phyloP scores from a whole-genome alignment of 1,284 basidiomycete species.

The Ustilago hordei region DNA sequence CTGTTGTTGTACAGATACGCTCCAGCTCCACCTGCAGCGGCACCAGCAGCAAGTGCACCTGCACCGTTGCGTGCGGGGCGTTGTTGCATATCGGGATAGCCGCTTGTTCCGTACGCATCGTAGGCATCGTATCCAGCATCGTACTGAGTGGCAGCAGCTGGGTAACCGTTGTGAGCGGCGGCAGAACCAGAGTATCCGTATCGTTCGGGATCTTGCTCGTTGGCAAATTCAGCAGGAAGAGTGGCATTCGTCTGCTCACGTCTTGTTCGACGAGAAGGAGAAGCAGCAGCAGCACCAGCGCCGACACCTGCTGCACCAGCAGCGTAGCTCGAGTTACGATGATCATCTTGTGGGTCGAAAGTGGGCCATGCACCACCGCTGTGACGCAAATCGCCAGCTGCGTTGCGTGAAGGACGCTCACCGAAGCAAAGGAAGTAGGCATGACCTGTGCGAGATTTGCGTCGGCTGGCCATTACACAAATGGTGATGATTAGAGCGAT shows the following conservation, averaged over 20 bases:
- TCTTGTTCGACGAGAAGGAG: conserved; percentile 28
- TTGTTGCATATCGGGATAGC: conserved; percentile 46
- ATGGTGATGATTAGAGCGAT: conserved; percentile 48
- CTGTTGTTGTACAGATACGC: conserved; percentile 32
- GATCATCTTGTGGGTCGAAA: conserved; percentile 52
- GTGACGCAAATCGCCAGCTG: conserved; percentile 34
- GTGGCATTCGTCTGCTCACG: conserved; percentile 42
- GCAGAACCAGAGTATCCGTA: conserved; percentile 34
- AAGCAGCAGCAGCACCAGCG: conserved; percentile 31
- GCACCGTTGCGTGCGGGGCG: conserved; percentile 14
- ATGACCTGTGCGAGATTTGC: conserved; percentile 54
- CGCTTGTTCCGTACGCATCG: conserved; percentile 18
- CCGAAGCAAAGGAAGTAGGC: conserved; percentile 63
- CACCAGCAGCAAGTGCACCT: conserved; percentile 43
- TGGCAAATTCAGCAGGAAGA: conserved; percentile 46
- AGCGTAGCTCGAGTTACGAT: conserved; percentile 19
- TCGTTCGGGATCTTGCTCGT: conserved; percentile 47
- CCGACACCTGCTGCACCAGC: conserved; percentile 14
- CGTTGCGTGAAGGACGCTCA: conserved; percentile 36
- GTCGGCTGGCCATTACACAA: conserved; percentile 40
- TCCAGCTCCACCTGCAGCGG: conserved; percentile 40
- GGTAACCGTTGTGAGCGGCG: conserved; percentile 26
- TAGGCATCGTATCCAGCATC: conserved; percentile 28
- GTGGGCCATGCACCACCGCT: conserved; percentile 57
- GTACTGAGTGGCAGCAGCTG: conserved; percentile 12